A percentile compares a stretch with the other conserved stretches of the same genome.
Evolutionary conservation across 2,329 filamentous ascomycete genomes (phyloP).

Genomic region (Thermomyces lanuginosus): DNA sequence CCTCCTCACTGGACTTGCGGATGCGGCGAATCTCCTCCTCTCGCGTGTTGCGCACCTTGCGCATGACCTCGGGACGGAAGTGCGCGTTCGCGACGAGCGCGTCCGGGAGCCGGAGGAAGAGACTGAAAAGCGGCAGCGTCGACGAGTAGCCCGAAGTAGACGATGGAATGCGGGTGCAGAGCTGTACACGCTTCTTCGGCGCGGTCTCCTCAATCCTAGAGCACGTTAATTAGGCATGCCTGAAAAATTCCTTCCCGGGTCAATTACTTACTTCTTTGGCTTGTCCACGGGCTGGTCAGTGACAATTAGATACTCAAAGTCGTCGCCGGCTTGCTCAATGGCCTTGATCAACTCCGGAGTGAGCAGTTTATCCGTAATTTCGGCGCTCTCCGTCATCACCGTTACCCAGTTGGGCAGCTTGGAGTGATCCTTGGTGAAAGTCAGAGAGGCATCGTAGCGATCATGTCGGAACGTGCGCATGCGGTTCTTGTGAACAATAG

Average conservation of each 20-base stretch:
- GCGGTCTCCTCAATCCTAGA: conserved; percentile 62
- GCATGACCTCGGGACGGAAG: conserved; percentile 79
- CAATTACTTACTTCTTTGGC: conserved; percentile 51
- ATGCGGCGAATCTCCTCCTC: conserved; percentile 69
- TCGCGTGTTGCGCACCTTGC: conserved; percentile 64
- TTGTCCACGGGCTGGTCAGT: conserved; percentile 80
- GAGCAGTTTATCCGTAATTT: conserved; percentile 75
- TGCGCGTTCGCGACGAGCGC: conserved; percentile 57
- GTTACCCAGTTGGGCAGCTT: conserved; percentile 84
- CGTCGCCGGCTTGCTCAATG: conserved; percentile 59
- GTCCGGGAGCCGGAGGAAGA: conserved; percentile 76
- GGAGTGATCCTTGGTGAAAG: conserved; percentile 76
- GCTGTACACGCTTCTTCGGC: conserved; percentile 72
- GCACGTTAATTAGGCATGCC: conserved; percentile 1
- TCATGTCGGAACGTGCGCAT: conserved; percentile 86
- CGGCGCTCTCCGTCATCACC: conserved; percentile 92
- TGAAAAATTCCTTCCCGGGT: background rate
- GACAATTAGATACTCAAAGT: conserved; percentile 73
- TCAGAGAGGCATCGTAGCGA: conserved; percentile 86
- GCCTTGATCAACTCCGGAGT: conserved; percentile 76
- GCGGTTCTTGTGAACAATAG: conserved; percentile 80
- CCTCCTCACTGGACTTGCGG: conserved; percentile 59
- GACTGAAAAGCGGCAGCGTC: conserved; percentile 59
- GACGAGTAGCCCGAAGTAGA: conserved; percentile 42
- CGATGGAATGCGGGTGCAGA: conserved; percentile 55